Conservation (phyloP, 139 green algal species). For the Choricystis sp. region DNA sequence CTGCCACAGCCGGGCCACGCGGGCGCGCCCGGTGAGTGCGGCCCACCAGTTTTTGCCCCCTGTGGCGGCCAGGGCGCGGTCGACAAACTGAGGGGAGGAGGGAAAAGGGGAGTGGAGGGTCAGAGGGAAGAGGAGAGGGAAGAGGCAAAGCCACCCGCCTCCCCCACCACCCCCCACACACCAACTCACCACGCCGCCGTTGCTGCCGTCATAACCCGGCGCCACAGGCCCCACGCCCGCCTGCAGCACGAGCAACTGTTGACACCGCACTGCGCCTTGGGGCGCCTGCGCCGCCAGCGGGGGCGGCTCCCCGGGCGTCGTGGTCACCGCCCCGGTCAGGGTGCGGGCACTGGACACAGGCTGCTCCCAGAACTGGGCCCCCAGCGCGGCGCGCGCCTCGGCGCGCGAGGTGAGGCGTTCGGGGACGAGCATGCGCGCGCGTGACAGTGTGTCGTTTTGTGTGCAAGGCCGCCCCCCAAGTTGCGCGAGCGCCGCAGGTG, state of each 20-base stretch:
- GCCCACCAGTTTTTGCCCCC: conserved; percentile 42
- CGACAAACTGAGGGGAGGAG: conserved; percentile 39
- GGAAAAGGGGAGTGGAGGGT: background rate
- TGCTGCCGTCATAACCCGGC: conserved; percentile 27
- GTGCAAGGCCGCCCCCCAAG: too few relatives aligned
- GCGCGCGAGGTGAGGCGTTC: conserved; percentile 27
- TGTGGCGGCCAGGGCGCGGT: conserved; percentile 35
- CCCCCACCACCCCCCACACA: conserved; percentile 3
- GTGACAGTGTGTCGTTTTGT: too few relatives aligned
- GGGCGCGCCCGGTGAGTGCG: conserved; percentile 24
- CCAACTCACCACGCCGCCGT: conserved; percentile 38
- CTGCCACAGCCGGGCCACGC: conserved; percentile 20
- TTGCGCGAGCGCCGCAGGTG: too few relatives aligned
- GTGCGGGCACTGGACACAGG: conserved; percentile 14
- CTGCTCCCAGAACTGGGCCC: conserved; percentile 53
- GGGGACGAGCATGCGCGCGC: too few relatives aligned
- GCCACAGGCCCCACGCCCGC: conserved; percentile 33
- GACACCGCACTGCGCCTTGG: conserved; percentile 36
- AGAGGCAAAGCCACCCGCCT: background rate
- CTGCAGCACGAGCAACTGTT: conserved; percentile 48
- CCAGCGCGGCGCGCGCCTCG: conserved; percentile 24
- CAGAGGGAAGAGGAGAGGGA: background rate
- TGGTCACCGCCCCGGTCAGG: conserved; percentile 24
- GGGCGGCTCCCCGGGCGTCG: conserved; percentile 35
- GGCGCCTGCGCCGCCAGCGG: conserved; percentile 25